Conservation (phyloP, 805 yeast genomes). For the Tetrapisispora nanseiensis region DNA sequence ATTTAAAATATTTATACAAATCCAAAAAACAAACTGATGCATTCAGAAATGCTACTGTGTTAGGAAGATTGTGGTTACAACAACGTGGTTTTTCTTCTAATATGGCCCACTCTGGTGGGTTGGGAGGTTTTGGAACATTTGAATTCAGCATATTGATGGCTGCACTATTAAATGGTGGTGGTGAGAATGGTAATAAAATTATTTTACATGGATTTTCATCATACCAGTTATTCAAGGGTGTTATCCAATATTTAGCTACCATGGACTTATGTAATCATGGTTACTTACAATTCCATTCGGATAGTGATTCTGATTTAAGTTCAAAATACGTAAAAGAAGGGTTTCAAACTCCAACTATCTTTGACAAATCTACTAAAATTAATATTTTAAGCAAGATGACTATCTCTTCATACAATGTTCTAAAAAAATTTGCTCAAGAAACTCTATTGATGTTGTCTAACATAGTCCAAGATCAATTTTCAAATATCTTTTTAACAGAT, state of each 20-base stretch:
- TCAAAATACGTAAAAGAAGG: constrained; percentile 42
- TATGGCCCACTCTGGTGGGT: constrained; percentile 40
- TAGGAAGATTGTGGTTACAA: constrained; percentile 83
- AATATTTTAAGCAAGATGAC: constrained; percentile 80
- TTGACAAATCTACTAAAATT: constrained; percentile 66
- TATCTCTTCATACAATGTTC: constrained; percentile 47
- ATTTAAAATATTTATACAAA: constrained; percentile 66
- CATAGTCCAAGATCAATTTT: constrained; percentile 74
- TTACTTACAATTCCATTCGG: constrained; percentile 56
- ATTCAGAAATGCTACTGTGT: constrained; percentile 75
- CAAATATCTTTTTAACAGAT: constrained; percentile 59
- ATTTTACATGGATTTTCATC: constrained; percentile 82
- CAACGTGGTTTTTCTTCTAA: constrained; percentile 74
- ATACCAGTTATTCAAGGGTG: constrained; percentile 87
- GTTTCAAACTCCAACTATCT: constrained; percentile 63
- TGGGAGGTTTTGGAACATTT: constrained; percentile 82
- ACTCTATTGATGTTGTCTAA: constrained; percentile 66
- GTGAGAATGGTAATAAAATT: constrained; percentile 61
- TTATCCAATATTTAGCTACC: constrained; percentile 69
- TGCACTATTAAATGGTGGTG: constrained; percentile 76
- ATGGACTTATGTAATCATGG: constrained; percentile 59
- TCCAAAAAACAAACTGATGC: constrained; percentile 67
- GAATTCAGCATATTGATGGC: constrained; percentile 80
- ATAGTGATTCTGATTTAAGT: constrained; percentile 11
- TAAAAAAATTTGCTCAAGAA: constrained; percentile 57